Evolutionary conservation across 225 moss, liverwort and hornwort species (phyloP), one percentile per base, ranked within the genome.

Genomic region (Marchantia polymorpha): DNA sequence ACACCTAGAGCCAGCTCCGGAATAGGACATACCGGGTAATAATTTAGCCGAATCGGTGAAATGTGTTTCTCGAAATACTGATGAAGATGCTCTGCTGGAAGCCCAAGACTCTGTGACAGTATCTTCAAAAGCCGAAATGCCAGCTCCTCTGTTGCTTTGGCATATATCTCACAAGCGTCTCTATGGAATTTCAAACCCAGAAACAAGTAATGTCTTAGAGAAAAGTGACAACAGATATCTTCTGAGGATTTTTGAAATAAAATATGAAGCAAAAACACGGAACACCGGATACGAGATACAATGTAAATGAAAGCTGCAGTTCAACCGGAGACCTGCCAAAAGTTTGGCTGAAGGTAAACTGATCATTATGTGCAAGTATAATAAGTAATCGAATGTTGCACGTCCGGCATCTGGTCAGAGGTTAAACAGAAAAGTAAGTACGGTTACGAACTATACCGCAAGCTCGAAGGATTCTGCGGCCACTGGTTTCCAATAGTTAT

Each of bases 21-120:
- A 67, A 88, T 77, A 13, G 96, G 92, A 67, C 96, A 96, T 59
- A 83, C 85, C 14, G 96, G 94, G 76, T 96, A 96, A 76, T 90
- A 87, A 76, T 96, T 96, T 51, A 94, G 14, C 12, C 96, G 87
- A 16, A 96, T 84, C 25, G 68, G 25, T 47, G 73, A 83, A 82
- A 48, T 61, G 76, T 92, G 79, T 14, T 89, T 75, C 27, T 69
- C 54, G 80, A 91, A 95, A 80, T 88, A 75, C 78, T 79, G 58
- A 63, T 84, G 85, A 77, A 95, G 91, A 14, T 89, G 72, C 52
- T 89, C 90, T 26, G 85, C 86, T 1, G 90, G 82, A 76, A 95
- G 83, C 17, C 92, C 92, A 10, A 95, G 87, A 83, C 96, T 96
- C 53, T 82, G 87, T 12, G 96, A 81, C 48, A 96, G 82, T 74